Percentiles rank a stretch among this genome's conserved stretches.
These are phyloP conservation scores for Solanum virginianum DNA, from an alignment of 257 asterid species.

Conservation along the genomic window DNA sequence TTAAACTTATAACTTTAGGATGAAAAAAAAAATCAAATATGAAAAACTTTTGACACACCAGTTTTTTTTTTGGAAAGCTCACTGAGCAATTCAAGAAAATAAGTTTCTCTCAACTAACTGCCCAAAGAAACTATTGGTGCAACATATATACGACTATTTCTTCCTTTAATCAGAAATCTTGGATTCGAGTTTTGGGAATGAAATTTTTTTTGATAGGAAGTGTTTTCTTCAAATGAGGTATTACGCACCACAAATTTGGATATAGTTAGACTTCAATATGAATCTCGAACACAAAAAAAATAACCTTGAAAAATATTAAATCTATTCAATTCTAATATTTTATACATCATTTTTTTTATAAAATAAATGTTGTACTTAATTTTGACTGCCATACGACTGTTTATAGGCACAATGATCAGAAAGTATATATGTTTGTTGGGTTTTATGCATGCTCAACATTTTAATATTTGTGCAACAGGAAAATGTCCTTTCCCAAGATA, in stretches of 20 bases:
- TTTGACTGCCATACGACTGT: neutral
- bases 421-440: conserved; percentile 2
- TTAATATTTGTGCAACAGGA: neutral
- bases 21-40: neutral
- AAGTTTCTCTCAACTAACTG: too few relatives aligned
- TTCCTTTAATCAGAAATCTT: too few relatives aligned
- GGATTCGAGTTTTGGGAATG: too few relatives aligned
- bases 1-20: neutral
- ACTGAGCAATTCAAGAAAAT: too few relatives aligned
- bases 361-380: neutral
- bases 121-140: too few relatives aligned
- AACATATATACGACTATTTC: too few relatives aligned
- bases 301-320: neutral
- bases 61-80: neutral
- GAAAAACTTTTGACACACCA: fast-evolving
- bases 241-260: fast-evolving
- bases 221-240: fast-evolving
- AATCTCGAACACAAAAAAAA: fast-evolving
- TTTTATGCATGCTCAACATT: conserved; percentile 12
- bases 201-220: too few relatives aligned
- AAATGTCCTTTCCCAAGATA: neutral
- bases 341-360: neutral
- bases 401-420: conserved; percentile 10
- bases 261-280: too few relatives aligned
- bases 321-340: neutral